A percentile compares a stretch with the other conserved stretches of the same genome.
These are phyloP conservation scores for Citrullus colocynthis DNA, from an alignment of 306 rosid genomes.

Conservation along the genomic window DNA sequence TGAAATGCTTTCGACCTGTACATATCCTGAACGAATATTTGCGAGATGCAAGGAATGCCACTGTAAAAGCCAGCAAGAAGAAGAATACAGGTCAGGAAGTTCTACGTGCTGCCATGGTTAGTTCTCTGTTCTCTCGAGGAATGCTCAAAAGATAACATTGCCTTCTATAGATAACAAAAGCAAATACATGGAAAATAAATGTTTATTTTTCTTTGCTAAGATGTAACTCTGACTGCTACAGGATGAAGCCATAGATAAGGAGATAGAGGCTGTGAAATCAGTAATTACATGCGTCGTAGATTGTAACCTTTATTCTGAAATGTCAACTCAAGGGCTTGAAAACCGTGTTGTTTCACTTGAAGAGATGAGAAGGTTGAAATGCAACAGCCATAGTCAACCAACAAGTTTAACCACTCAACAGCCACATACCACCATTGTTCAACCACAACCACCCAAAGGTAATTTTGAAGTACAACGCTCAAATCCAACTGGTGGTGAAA, in stretches of 20 bases:
- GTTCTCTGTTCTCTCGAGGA: not conserved
- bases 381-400: not conserved
- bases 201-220: not conserved
- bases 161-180: not conserved
- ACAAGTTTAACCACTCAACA: not conserved
- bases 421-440: not conserved
- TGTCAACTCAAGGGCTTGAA: conserved; percentile 17
- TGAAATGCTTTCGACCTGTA: conserved; percentile 30
- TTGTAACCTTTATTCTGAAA: conserved; percentile 20
- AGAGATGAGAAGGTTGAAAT: conserved; percentile 2
- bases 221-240: conserved; percentile 3
- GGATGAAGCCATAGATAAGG: conserved; percentile 24
- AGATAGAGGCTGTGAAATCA: conserved; percentile 19
- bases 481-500: not conserved
- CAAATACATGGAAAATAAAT: not conserved
- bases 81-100: conserved; percentile 14
- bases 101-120: conserved; percentile 13
- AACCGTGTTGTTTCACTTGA: conserved; percentile 16
- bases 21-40: conserved; percentile 19
- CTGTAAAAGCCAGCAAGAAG: not conserved
- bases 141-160: not conserved
- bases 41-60: not conserved
- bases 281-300: conserved; percentile 31
- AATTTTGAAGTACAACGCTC: not conserved
- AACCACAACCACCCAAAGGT: not conserved